Evolutionary conservation across 176 grass and related monocot genomes (phyloP).

Genomic region (maize (Zea mays)): Zm-B73-REFERENCE-NAM-5.0 NC_050098.1:100257001-100257500

Average conservation of each 20-base stretch:
- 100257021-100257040: conserved; percentile 40
- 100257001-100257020: conserved; percentile 49
- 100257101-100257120: conserved; percentile 39
- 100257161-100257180: conserved; percentile 16
- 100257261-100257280: conserved; percentile 30
- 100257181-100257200: conserved; percentile 40
- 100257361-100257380: conserved; percentile 26
- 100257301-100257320: conserved; percentile 35
- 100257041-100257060: conserved; percentile 43
- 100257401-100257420: conserved; percentile 36
- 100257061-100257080: conserved; percentile 33
- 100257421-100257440: conserved; percentile 50
- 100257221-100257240: conserved; percentile 13
- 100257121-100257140: conserved; percentile 41
- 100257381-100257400: conserved; percentile 46
- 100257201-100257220: conserved; percentile 32
- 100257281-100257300: conserved; percentile 44
- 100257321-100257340: conserved; percentile 36
- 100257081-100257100: conserved; percentile 35
- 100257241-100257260: conserved; percentile 33
- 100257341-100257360: conserved; percentile 37
- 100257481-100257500: conserved; percentile 65
- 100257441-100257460: conserved; percentile 45
- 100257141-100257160: conserved; percentile 28
- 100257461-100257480: conserved; percentile 59